phyloP scores from a whole-genome alignment of 805 yeast genomes.

The Kodamaea kaohsiungensis region DNA sequence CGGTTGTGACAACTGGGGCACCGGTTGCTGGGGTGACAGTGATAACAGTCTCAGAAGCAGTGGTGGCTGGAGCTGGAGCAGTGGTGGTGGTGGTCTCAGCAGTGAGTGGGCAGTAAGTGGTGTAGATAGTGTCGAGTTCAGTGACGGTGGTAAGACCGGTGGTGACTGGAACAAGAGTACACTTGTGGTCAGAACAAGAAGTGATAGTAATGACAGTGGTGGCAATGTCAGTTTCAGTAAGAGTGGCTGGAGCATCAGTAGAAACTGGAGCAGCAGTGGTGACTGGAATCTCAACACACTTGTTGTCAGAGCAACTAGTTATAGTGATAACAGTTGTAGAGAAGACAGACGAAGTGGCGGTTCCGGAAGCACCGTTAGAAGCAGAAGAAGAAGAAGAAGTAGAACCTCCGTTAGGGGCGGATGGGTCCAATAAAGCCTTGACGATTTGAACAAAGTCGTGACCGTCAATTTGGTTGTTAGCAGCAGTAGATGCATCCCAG shows the following conservation, averaged over 20 bases:
- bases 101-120: conserved; percentile 34
- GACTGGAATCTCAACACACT: not conserved
- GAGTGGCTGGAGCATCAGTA: conserved; percentile 13
- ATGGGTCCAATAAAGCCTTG: not conserved
- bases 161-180: conserved; percentile 24
- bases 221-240: conserved; percentile 31
- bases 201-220: conserved; percentile 36
- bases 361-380: not conserved
- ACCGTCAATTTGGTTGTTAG: conserved; percentile 3
- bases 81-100: conserved; percentile 2
- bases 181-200: conserved; percentile 32
- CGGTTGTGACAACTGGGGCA: too few relatives aligned
- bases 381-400: conserved; percentile 1
- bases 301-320: not conserved
- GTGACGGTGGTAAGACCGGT: conserved; percentile 40
- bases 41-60: not conserved
- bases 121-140: conserved; percentile 29
- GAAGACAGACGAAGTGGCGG: not conserved
- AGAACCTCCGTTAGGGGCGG: not conserved
- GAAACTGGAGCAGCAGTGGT: not conserved
- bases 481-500: conserved; percentile 35
- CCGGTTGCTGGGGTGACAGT: not conserved
- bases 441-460: not conserved
- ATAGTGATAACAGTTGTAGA: not conserved
- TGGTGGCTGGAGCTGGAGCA: not conserved